Base-by-base conservation (phyloP, 2,329 filamentous ascomycete species). In the Lasiodiplodia hormozganensis region DNA sequence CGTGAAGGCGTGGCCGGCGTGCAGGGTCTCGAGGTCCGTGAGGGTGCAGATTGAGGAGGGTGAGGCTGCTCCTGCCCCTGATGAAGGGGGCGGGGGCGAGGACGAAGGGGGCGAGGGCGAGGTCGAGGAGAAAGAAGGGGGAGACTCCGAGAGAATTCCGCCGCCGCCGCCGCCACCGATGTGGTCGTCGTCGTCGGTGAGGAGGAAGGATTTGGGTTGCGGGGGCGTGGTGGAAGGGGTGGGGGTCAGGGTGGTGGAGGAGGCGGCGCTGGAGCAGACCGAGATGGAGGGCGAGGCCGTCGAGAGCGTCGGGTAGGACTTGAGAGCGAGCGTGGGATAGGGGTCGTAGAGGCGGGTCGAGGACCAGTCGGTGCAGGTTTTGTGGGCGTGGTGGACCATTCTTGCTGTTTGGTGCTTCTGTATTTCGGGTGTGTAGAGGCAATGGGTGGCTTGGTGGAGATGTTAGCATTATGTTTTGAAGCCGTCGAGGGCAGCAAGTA, bases 171-270 rank as follows among this genome's bases (percentile, higher is more conserved):
- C 40, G 28, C 28, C 28, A 1, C 28, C 28, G 28, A 28, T 28
- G 4, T 28, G 23, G 23, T 23, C 28, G 4, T 28, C 28, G 4
- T 28, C 28, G 28, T 28, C 28, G 28, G 28, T 6, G 28, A 28
- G 28, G 69, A 67, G 49, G 38, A 69, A n/a, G 65, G 69, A 62
- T 51, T 70, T 67, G 68, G 69, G 57, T 57, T 69, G n/a, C 66
- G 67, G 21, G 52, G 70, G 69, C 11, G 68, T 71, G 54, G 69
- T 69, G 62, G 69, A 62, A 12, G 69, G 64, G 34, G 68, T 68
- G 11, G 34, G 67, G 34, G 66, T 70, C 5, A 68, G 69, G 52
- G 69, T 70, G 34, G 65, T 53, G 53, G 70, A 71, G 34, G 70
- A 71, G 49, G 68, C 31, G 34, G 58, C 43, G 53, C 36, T 71